Base-by-base conservation (phyloP, 179 eudicot species). In the Silene coronaria region DNA sequence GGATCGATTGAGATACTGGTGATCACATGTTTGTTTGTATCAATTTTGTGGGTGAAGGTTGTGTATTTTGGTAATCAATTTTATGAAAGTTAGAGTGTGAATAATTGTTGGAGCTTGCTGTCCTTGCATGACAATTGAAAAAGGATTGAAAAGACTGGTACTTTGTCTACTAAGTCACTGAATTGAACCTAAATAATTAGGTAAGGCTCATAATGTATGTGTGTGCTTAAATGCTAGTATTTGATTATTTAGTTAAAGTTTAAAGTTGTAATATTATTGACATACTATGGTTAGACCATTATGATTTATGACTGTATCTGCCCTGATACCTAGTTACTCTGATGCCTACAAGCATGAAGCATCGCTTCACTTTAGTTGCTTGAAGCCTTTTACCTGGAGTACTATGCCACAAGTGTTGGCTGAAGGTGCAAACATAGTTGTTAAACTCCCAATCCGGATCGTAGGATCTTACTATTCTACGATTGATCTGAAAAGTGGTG, bases 181-280 rank as follows among this genome's bases (percentile, higher is more conserved):
- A 71, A 71, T 26, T 71, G 17, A 71, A 11, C 73, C 34, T 23
- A 23, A 51, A 6, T 70, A 58, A 23, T 70, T 26, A 42, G 34
- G 60, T 51, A 28, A 45, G 22, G 16, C 3, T 27, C 23, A 34
- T 70, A 46, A 51, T 68, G 30, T 34, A 70, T 68, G 30, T 34
- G 14, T 38, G 19, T 66, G 70, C 12, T n/a, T 68, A 42, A 45
- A 2, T 68, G 57, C 17, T 67, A 38, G 45, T 45, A 38, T 42
- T 23, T 19, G 32, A 51, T 28, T 71, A 27, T 14, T 22, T 16
- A 4, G 46, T 72, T 5, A 32, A 32, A 57, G 21, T 72, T 55
- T 12, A 19, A 30, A 21, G 48, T 34, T 22, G 64, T 19, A 12
- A 59, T 22, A 2, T 34, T 66, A n/a, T 11, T 66, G 70, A 10